Evolutionary conservation across 2,329 filamentous ascomycete species (phyloP), one percentile per base, ranked within the genome.

Genomic region (Venturia nashicola): DNA sequence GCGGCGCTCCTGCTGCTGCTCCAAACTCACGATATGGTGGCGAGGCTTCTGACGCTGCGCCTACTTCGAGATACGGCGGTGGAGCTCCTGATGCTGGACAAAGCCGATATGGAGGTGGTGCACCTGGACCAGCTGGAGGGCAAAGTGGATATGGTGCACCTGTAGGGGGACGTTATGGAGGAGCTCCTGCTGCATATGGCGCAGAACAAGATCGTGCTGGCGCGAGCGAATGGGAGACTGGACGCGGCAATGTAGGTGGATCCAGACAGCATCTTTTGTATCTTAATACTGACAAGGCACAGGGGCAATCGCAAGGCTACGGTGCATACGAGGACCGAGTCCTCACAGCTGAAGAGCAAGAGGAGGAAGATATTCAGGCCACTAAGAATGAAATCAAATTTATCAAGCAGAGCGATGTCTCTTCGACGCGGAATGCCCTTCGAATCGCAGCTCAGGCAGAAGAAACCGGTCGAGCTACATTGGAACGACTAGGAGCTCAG

Each of bases 271-370:
- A 9, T 5, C 3, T 11, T 16, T 27, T 5, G 20, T n/a, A n/a
- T n/a, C 32, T 3, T 14, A 12, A 36, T 9, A 36, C 23, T 57
- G 23, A 57, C 23, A 8, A 6, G 43, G 5, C 5, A 46, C 23
- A 62, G 61, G 61, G 46, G 20, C 4, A 48, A n/a, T 5, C 18
- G 2, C 23, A 54, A 36, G 65, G 42, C 66, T 44, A 61, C 39
- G 59, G 42, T 34, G 70, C 78, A 6, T 85, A 89, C 62, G 86
- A 87, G 64, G 82, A 89, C 65, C 84, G 90, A 59, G 85, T 96
- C 73, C 77, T 96, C 68, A 96, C 90, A 0, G 90, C 86, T 1
- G 90, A 96, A 83, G 77, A 87, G 67, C 86, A 94, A 68, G 86
- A 88, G 70, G 86, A 90, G 67, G 84, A 89, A 72, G 85, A 89